Percentiles rank a stretch among this genome's conserved stretches.
Conservation (phyloP, 108 stramenopile genomes). For the Asterionellopsis glacialis region DNA sequence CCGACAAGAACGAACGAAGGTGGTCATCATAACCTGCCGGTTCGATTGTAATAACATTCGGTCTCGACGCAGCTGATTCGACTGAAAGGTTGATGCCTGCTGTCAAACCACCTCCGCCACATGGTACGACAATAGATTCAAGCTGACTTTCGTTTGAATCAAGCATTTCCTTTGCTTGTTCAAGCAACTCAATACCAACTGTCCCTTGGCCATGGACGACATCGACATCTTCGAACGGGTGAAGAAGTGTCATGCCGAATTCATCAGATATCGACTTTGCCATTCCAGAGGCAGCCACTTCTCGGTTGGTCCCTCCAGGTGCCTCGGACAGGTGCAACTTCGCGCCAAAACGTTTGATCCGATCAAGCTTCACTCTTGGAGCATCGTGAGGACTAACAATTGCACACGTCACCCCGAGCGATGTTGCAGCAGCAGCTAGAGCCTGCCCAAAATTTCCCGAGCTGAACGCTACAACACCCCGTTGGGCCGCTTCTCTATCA, state of each 20-base stretch:
- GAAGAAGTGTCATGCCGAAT: slow-evolving; percentile 5
- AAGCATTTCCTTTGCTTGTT: slow-evolving; percentile 1
- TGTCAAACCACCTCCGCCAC: slow-evolving; percentile 8
- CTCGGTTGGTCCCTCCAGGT: background rate
- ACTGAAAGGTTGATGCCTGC: slow-evolving; percentile 4
- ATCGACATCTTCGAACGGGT: slow-evolving; percentile 4
- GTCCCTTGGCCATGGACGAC: slow-evolving; percentile 11
- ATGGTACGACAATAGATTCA: slow-evolving; percentile 2
- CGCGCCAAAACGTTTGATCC: slow-evolving; percentile 3
- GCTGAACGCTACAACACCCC: slow-evolving; percentile 49
- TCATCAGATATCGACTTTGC: background rate
- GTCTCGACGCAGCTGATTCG: background rate
- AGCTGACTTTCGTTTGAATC: background rate
- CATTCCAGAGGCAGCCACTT: slow-evolving; percentile 5
- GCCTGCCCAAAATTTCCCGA: slow-evolving; percentile 89
- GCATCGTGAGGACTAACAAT: slow-evolving; percentile 7
- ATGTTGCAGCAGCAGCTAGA: slow-evolving; percentile 62
- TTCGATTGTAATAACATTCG: slow-evolving; percentile 2
- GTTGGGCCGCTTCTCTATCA: background rate
- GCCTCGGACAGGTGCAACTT: background rate
- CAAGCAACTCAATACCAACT: slow-evolving; percentile 3
- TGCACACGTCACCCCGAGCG: background rate
- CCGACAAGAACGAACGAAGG: background rate
- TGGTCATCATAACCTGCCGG: slow-evolving; percentile 6
- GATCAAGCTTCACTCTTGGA: background rate